Evolutionary conservation across 2,329 filamentous ascomycete genomes (phyloP).

Genomic region (Madurella fahalii): DNA sequence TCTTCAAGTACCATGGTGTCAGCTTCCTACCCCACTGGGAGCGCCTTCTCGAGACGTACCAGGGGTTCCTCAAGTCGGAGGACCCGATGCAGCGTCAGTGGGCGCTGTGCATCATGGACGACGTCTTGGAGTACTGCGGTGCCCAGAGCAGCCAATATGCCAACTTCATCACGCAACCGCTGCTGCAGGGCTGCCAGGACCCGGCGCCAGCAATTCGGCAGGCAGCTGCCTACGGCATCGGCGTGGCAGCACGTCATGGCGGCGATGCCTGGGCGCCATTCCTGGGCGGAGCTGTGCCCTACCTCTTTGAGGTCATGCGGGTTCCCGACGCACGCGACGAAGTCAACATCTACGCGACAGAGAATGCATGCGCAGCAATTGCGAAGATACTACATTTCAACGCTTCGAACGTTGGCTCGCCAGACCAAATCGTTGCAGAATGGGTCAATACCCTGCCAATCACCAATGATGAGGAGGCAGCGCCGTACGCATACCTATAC

Average conservation of each 20-base stretch:
- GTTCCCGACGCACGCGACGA: constrained; percentile 79
- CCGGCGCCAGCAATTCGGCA: constrained; percentile 86
- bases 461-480: constrained; percentile 93
- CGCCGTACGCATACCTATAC: constrained; percentile 92
- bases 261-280: constrained; percentile 86
- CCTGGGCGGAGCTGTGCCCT: constrained; percentile 71
- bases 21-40: constrained; percentile 87
- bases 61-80: constrained; percentile 71
- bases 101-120: constrained; percentile 98
- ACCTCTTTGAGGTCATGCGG: constrained; percentile 79
- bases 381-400: constrained; percentile 97
- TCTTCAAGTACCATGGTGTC: constrained; percentile 93
- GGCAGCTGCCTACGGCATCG: constrained; percentile 92
- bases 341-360: constrained; percentile 93
- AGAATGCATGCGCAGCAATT: constrained; percentile 94
- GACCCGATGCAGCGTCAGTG: constrained; percentile 94
- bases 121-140: constrained; percentile 95
- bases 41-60: constrained; percentile 77
- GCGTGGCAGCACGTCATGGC: constrained; percentile 90
- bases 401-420: constrained; percentile 67
- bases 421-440: constrained; percentile 70
- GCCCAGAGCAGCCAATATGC: constrained; percentile 82
- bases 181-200: constrained; percentile 83
- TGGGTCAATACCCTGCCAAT: constrained; percentile 93
- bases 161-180: constrained; percentile 78